These are phyloP conservation scores for Raddia guianensis DNA, from an alignment of 176 grass and related monocot genomes.

Conservation along the genomic window DNA sequence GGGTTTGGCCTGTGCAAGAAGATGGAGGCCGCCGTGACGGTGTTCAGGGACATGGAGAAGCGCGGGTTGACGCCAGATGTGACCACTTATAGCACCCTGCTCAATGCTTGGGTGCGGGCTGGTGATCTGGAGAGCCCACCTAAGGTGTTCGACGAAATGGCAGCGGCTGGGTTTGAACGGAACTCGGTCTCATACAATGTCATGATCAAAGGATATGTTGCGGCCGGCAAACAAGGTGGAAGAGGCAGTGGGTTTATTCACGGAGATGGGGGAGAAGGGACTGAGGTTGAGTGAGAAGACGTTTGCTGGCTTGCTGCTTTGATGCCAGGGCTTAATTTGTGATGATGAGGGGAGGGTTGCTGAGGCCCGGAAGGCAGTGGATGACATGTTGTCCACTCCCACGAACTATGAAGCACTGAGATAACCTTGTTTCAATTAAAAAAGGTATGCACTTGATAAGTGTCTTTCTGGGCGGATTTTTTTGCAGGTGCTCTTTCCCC, in stretches of 20 bases:
- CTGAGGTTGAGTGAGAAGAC: conserved; percentile 87
- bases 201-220: conserved; percentile 89
- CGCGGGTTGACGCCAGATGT: conserved; percentile 59
- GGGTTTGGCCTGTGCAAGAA: conserved; percentile 80
- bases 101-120: conserved; percentile 62
- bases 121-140: conserved; percentile 77
- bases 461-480: conserved; percentile 67
- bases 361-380: conserved; percentile 60
- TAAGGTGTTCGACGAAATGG: conserved; percentile 86
- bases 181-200: conserved; percentile 80
- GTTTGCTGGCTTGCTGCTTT: conserved; percentile 76
- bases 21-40: conserved; percentile 60
- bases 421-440: no score
- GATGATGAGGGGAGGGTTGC: conserved; percentile 60
- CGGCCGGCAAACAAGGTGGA: conserved; percentile 52
- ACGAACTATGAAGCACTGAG: no score
- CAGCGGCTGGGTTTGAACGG: conserved; percentile 34
- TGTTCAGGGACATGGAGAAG: conserved; percentile 78
- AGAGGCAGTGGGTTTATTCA: conserved; percentile 61
- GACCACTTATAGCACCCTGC: conserved; percentile 74
- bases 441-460: conserved; percentile 93
- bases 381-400: no score
- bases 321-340: conserved; percentile 89
- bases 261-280: conserved; percentile 73
- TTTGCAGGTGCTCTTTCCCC: conserved; percentile 57